Evolutionary conservation across 2,329 filamentous ascomycete genomes (phyloP).

Genomic region (Aotearoamyces nothofagi): DNA sequence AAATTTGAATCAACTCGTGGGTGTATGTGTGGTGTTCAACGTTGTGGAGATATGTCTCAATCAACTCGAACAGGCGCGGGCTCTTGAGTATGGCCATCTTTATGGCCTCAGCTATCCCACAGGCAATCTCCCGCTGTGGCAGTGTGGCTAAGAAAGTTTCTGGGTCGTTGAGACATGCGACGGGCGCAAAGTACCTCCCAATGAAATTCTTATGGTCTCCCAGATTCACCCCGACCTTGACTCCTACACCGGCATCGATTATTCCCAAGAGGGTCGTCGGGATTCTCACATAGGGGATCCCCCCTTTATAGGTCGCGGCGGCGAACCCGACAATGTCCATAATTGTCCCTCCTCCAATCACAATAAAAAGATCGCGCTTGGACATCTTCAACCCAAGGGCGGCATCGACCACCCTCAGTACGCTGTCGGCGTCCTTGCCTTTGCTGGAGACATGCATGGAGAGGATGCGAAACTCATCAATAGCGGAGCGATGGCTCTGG

Average conservation of each 20-base stretch:
- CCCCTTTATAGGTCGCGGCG: conserved; percentile 56
- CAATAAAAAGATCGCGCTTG: no score
- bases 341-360: no score
- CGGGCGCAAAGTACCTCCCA: conserved; percentile 57
- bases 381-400: no score
- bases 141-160: conserved; percentile 58
- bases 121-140: conserved; percentile 51
- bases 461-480: no score
- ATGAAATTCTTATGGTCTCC: conserved; percentile 63
- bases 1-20: conserved; percentile 48
- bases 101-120: conserved; percentile 61
- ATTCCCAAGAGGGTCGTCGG: conserved; percentile 63
- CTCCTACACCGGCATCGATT: conserved; percentile 61
- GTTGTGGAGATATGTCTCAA: no score
- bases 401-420: no score
- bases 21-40: no score
- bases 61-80: no score
- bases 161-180: conserved; percentile 59
- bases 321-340: no score
- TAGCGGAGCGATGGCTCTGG: no score
- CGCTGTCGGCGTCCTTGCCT: no score
- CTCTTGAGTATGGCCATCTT: conserved; percentile 63
- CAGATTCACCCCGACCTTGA: conserved; percentile 69
- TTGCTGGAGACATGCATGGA: no score
- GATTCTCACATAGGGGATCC: conserved; percentile 59